Evolutionary conservation across 208 protist genomes (phyloP), one percentile per base, ranked within the genome.

Genomic region (Trypanosoma lewisi): DNA sequence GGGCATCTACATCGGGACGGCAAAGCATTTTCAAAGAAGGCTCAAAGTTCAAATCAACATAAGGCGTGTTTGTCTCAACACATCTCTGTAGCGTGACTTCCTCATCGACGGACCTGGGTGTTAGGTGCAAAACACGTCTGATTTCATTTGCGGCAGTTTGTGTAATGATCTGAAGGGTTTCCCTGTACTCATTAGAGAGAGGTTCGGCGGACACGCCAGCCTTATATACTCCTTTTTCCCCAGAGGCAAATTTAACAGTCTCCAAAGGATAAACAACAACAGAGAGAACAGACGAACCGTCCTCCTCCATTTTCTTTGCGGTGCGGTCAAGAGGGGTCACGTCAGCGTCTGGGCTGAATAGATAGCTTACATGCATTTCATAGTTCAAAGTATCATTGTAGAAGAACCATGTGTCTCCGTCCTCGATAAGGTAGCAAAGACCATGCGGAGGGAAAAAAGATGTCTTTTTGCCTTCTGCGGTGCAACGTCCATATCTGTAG

Each of bases 371-470:
- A 52, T 85, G 80, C 80, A 87, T 75, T 52, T 87, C 77, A 57
- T 87, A 87, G n/a, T 75, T 52, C 27, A 73, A 36, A 25, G 57
- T 85, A 72, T 90, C 83, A 62, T 90, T 90, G 71, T 90, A 87
- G 53, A 90, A 85, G 65, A 72, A 69, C 75, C 83, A 90, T 39
- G 69, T 74, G 31, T 53, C 49, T 31, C 39, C 60, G 4, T 33
- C 12, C 14, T 55, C 23, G 33, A 65, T 42, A 25, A 27, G 60
- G 48, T 45, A 47, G 34, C 60, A 65, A 2, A 56, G 12, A n/a
- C 60, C 60, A 3, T 37, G 36, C 0, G 60, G 44, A 14, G 48
- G 48, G 19, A 65, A 53, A 16, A 53, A 53, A 27, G 57, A 53
- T 49, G 57, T 23, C 3, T n/a, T 19, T 25, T 28, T 44, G 12